Evolutionary conservation across 169 alveolate species (phyloP).

Genomic region (Eimeria acervulina): DNA sequence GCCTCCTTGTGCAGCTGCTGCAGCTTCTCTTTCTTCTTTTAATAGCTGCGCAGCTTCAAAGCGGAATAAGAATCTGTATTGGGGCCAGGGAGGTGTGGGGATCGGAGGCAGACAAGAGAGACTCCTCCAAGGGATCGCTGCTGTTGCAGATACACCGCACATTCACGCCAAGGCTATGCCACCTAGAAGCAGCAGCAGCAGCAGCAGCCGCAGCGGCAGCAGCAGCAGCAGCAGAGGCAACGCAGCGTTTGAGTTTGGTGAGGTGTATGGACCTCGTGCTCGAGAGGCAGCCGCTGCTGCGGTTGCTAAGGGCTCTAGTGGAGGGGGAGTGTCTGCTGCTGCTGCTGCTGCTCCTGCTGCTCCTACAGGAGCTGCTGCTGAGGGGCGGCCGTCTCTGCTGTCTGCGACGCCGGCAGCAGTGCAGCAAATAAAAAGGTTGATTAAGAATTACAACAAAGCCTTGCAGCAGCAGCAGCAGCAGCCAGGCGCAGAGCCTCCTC

Average conservation of each 20-base stretch:
- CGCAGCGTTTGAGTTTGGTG: constrained; percentile 18
- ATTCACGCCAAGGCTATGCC: background rate
- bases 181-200: constrained; percentile 15
- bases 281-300: background rate
- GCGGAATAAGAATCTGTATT: background rate
- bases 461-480: constrained; percentile 27
- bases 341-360: background rate
- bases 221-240: constrained; percentile 45
- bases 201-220: constrained; percentile 28
- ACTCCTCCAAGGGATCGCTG: background rate
- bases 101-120: background rate
- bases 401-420: constrained; percentile 78
- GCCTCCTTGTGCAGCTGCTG: too few species aligned
- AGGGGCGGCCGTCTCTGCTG: constrained; percentile 65
- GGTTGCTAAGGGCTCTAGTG: background rate
- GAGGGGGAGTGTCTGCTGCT: background rate
- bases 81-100: background rate
- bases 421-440: constrained; percentile 46
- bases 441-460: constrained; percentile 54
- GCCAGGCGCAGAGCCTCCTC: background rate
- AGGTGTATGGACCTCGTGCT: constrained; percentile 37
- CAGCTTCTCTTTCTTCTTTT: background rate
- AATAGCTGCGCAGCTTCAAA: background rate
- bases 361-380: background rate
- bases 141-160: background rate